Conservation (phyloP, 805 yeast species). For the Scheffersomyces amazonensis region DNA sequence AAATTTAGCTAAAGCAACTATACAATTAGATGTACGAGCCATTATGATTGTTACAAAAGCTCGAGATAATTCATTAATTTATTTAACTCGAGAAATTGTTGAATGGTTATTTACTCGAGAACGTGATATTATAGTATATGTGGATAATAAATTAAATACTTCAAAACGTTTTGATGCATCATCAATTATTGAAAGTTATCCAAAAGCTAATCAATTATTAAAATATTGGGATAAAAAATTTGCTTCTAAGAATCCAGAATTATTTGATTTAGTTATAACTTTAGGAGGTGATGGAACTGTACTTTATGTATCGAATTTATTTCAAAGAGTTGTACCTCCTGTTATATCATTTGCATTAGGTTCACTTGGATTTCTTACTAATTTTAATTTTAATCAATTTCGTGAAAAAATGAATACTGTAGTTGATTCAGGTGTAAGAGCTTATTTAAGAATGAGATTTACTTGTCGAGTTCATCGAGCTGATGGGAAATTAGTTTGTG, state of each 20-base stretch:
- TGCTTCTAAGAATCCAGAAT: conserved; percentile 41
- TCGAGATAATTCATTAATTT: conserved; percentile 73
- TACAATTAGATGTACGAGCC: conserved; percentile 65
- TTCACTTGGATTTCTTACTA: conserved; percentile 53
- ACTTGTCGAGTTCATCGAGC: conserved; percentile 65
- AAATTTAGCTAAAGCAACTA: conserved; percentile 66
- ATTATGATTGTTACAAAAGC: conserved; percentile 89
- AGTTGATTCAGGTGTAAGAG: conserved; percentile 64
- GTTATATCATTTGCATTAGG: conserved; percentile 46
- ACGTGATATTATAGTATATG: conserved; percentile 52
- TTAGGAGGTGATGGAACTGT: conserved; percentile 49
- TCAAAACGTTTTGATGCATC: conserved; percentile 63
- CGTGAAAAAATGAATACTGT: conserved; percentile 55
- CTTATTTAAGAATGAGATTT: conserved; percentile 83
- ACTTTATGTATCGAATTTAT: conserved; percentile 38
- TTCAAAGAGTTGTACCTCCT: conserved; percentile 47
- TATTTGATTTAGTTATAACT: conserved; percentile 42
- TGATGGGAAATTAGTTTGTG: conserved; percentile 54
- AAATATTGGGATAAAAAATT: conserved; percentile 70
- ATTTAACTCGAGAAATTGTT: conserved; percentile 73
- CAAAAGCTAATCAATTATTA: conserved; percentile 44
- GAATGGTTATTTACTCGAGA: conserved; percentile 62
- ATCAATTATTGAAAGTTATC: conserved; percentile 47
- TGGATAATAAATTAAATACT: conserved; percentile 63
- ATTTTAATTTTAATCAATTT: conserved; percentile 75